Base-by-base conservation (phyloP, 2,329 filamentous ascomycete genomes). In the Mycogone perniciosa region DNA sequence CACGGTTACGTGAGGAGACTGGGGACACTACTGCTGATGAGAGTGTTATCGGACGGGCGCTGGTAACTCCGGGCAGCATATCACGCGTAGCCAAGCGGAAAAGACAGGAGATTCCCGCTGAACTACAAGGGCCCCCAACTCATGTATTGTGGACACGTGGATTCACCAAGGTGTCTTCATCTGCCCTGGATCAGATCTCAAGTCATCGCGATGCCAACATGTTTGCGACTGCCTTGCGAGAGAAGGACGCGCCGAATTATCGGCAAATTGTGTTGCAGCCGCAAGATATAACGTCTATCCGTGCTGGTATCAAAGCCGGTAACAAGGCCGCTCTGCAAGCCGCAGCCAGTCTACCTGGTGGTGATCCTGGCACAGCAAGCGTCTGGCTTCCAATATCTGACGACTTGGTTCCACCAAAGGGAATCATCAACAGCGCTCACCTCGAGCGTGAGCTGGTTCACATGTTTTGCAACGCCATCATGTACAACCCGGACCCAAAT, bases 391-490 rank as follows among this genome's bases (percentile, higher is more conserved):
- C 87, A 7, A 79, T 87, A 51, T 86, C 81, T 2, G 79, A 85
- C 45, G 89, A 96, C 51, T 75, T 96, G 29, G 77, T 92, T 2
- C 89, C 92, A 2, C 92, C 93, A 0, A 88, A 84, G 60, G 89
- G 85, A 20, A 96, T 97, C 60, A 88, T 97, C 67, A 97, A 97
- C 67, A 91, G 88, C 46, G 83, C 86, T 1, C 93, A 97, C 66
- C 77, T 97, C 11, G 92, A 97, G 68, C 89, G 90, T 58, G 92
- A 97, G 66, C 74, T 97, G 8, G 89, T 95, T 60, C 88, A 95
- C 60, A 96, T 97, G 88, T 96, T 97, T 67, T 89, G 90, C 58
- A 97, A 97, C 62, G 92, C 93, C 13, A 87, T 96, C 68, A 97
- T 99, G 93, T 99, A 96, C 74, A 97, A 97, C 60, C 84, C 88